A percentile compares a stretch with the other conserved stretches of the same genome.
Conservation (phyloP, 1,139 yeast species). For the Geotrichum bryndzae region DNA sequence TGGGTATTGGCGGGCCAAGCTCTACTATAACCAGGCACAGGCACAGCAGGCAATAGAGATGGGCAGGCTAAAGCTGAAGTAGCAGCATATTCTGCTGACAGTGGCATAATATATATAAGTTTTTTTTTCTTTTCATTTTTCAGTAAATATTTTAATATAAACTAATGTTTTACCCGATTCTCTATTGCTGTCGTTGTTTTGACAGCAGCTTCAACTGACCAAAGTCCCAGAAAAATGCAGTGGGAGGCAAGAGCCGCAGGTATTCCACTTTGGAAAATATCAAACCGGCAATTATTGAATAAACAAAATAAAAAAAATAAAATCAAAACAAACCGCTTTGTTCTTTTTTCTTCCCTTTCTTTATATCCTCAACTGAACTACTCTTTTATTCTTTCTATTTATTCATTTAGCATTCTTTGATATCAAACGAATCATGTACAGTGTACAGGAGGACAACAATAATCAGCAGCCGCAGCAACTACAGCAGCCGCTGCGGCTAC, state of each 20-base stretch:
- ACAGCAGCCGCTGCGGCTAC: background rate
- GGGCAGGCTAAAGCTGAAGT: slow-evolving; percentile 9
- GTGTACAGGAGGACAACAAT: slow-evolving; percentile 1
- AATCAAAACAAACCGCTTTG: background rate
- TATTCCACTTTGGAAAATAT: background rate
- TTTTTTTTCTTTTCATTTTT: background rate
- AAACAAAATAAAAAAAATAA: background rate
- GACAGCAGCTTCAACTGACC: background rate
- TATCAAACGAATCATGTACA: background rate
- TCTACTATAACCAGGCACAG: slow-evolving; percentile 5
- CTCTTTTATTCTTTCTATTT: too few species aligned
- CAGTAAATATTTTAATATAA: background rate
- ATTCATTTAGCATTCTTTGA: background rate
- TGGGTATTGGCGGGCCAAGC: slow-evolving; percentile 33
- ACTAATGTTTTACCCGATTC: too few species aligned
- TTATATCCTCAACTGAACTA: background rate
- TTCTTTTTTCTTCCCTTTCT: background rate
- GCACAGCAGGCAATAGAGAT: background rate
- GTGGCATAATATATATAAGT: background rate
- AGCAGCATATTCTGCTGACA: background rate
- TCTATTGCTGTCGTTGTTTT: too few species aligned
- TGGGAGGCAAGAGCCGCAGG: background rate
- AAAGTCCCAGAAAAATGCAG: background rate
- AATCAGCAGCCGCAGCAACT: background rate
- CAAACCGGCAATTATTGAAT: background rate